phyloP scores from a whole-genome alignment of 2,329 filamentous ascomycete species.

The Cordyceps sp. region DNA sequence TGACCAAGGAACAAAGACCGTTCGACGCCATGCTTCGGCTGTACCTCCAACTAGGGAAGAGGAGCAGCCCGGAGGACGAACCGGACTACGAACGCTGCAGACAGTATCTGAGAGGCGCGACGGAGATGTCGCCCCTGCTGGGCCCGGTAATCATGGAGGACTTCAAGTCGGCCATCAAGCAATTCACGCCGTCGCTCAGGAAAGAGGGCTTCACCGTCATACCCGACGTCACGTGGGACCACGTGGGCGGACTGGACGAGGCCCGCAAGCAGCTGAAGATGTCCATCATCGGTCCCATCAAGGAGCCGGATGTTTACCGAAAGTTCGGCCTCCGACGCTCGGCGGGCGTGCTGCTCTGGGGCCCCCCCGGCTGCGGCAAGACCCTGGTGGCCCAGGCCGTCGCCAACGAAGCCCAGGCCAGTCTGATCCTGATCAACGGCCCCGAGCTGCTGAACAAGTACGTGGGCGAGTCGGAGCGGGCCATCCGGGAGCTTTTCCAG shows the following conservation, averaged over 20 bases:
- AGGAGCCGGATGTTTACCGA: slow-evolving; percentile 60
- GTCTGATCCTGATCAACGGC: slow-evolving; percentile 96
- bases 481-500: slow-evolving; percentile 80
- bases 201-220: slow-evolving; percentile 92
- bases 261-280: slow-evolving; percentile 68
- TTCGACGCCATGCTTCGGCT: slow-evolving; percentile 3
- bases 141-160: slow-evolving; percentile 22
- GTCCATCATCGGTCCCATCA: slow-evolving; percentile 83
- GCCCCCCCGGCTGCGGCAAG: slow-evolving; percentile 91
- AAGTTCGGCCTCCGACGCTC: slow-evolving; percentile 64
- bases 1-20: slow-evolving; percentile 12
- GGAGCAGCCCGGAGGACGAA: slow-evolving; percentile 1
- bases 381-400: slow-evolving; percentile 92
- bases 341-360: slow-evolving; percentile 86
- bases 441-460: slow-evolving; percentile 96
- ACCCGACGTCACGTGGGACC: slow-evolving; percentile 80
- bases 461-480: slow-evolving; percentile 88
- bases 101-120: no score
- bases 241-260: slow-evolving; percentile 72
- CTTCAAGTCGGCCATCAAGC: slow-evolving; percentile 59
- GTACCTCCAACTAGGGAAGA: slow-evolving; percentile 1
- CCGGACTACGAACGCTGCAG: neutral
- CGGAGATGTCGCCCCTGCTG: neutral
- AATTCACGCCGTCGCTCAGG: slow-evolving; percentile 45
- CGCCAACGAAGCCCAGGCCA: slow-evolving; percentile 86